Base-by-base conservation (phyloP, 2,329 filamentous ascomycete genomes). In the Tolypocladium guangdongense region DNA sequence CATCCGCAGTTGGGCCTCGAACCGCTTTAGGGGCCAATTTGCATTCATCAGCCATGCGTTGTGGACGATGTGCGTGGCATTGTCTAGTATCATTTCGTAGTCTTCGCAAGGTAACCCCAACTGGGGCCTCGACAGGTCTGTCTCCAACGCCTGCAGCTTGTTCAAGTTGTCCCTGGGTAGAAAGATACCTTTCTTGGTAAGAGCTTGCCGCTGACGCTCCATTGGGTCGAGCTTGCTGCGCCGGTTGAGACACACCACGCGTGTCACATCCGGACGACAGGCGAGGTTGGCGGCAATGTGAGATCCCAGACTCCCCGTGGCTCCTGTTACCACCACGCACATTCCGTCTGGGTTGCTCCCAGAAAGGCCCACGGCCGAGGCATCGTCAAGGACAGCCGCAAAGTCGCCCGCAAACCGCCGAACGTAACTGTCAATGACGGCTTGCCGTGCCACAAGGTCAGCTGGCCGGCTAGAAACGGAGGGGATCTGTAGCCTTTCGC, bases 11-110 rank as follows among this genome's bases (percentile, higher is more conserved):
- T 78, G 74, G 0, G 67, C 32, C 52, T 73, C 70, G 52, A 74
- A 76, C 4, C 73, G 65, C 50, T 65, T 75, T 12, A 60, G 61
- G 3, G 54, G 54, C 50, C 50, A 48, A 32, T 41, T 52, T 10
- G 46, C 38, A 52, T 66, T 74, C 75, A 79, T 78, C 1, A 71
- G 71, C 76, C 75, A 80, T 0, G 75, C 76, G 50, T 74, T 77
- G 60, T 79, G 76, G 27, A 77, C 52, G 45, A 82, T 71, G 55
- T 78, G 72, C 0, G 77, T 80, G 8, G 72, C 73, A 2, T 51
- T 58, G 0, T 56, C 16, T 0, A 64, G 59, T 0, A 81, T 66
- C 0, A 49, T 24, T 3, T 62, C 47, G 57, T 80, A 78, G 2
- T 69, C 64, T 3, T 57, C 41, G 0, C 51, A 11, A 0, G 63